Evolutionary conservation across 306 rosid species (phyloP).

Genomic region (Prinsepia uniflora): DNA sequence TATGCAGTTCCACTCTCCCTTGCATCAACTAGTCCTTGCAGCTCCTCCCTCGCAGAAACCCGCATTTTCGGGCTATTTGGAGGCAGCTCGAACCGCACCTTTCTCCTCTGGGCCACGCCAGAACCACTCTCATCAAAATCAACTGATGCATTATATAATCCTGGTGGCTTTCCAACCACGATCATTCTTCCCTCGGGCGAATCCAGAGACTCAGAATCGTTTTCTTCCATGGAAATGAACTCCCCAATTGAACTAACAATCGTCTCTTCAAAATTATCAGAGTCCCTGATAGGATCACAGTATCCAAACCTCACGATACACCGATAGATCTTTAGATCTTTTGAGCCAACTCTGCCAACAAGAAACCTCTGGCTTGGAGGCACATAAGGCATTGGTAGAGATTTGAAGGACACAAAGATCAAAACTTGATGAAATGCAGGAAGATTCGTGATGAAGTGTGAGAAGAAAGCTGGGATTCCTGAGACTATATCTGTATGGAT

Average conservation of each 20-base stretch:
- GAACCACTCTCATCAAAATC: slow-evolving; percentile 17
- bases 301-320: slow-evolving; percentile 77
- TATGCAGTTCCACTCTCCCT: slow-evolving; percentile 85
- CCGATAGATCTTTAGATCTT: slow-evolving; percentile 56
- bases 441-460: slow-evolving; percentile 73
- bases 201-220: slow-evolving; percentile 43
- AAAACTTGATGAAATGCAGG: slow-evolving; percentile 80
- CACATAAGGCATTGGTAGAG: slow-evolving; percentile 56
- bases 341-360: slow-evolving; percentile 66
- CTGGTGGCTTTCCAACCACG: slow-evolving; percentile 51
- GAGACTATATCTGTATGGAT: slow-evolving; percentile 64
- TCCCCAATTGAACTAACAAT: slow-evolving; percentile 68
- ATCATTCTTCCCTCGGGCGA: slow-evolving; percentile 55
- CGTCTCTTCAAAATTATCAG: slow-evolving; percentile 68
- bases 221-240: slow-evolving; percentile 58
- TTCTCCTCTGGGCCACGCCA: slow-evolving; percentile 32
- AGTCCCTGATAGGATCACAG: slow-evolving; percentile 58
- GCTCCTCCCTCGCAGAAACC: slow-evolving; percentile 50
- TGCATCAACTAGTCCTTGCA: slow-evolving; percentile 58
- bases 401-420: slow-evolving; percentile 77
- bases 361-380: slow-evolving; percentile 59
- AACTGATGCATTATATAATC: no score
- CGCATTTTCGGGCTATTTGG: slow-evolving; percentile 54
- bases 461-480: slow-evolving; percentile 86
- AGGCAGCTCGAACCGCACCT: slow-evolving; percentile 69